Conservation (phyloP, 2,329 filamentous ascomycete species). For the Cladosporium sp. region DNA sequence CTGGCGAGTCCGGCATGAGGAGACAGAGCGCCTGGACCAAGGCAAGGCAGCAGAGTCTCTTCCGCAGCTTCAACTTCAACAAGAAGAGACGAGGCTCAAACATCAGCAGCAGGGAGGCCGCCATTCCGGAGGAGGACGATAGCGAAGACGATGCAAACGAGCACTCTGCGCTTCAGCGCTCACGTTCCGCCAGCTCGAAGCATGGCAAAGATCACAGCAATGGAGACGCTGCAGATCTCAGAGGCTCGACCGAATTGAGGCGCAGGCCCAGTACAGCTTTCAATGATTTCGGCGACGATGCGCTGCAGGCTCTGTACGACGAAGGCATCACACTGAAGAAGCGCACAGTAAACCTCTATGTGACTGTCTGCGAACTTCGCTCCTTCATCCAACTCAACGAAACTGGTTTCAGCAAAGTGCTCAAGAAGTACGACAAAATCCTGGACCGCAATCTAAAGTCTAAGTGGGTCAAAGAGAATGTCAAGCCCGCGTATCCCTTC, state of each 20-base stretch:
- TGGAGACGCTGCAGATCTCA: slow-evolving; percentile 16
- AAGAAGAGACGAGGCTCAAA: slow-evolving; percentile 41
- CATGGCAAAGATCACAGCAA: slow-evolving; percentile 18
- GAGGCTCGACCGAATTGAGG: slow-evolving; percentile 41
- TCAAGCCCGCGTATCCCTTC: slow-evolving; percentile 80
- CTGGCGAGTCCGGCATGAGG: slow-evolving; percentile 24
- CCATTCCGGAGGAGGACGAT: slow-evolving; percentile 53
- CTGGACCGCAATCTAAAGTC: slow-evolving; percentile 75
- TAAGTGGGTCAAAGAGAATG: slow-evolving; percentile 68
- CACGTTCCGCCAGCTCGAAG: slow-evolving; percentile 20
- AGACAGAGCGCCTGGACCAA: slow-evolving; percentile 30
- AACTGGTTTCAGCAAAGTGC: slow-evolving; percentile 90
- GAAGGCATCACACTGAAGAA: slow-evolving; percentile 86
- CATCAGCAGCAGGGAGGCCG: slow-evolving; percentile 36
- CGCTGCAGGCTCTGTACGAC: slow-evolving; percentile 64
- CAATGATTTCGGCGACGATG: slow-evolving; percentile 76
- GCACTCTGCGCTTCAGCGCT: slow-evolving; percentile 39
- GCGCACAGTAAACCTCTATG: slow-evolving; percentile 79
- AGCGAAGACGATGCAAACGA: slow-evolving; percentile 63
- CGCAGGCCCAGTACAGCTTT: slow-evolving; percentile 63
- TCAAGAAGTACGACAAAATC: slow-evolving; percentile 99
- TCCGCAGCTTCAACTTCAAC: slow-evolving; percentile 46
- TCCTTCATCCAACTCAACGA: slow-evolving; percentile 95
- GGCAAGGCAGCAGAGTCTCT: slow-evolving; percentile 45
- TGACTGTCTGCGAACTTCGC: slow-evolving; percentile 89